Evolutionary conservation across 2,329 filamentous ascomycete genomes (phyloP).

Genomic region (Fusarium scirpi): DNA sequence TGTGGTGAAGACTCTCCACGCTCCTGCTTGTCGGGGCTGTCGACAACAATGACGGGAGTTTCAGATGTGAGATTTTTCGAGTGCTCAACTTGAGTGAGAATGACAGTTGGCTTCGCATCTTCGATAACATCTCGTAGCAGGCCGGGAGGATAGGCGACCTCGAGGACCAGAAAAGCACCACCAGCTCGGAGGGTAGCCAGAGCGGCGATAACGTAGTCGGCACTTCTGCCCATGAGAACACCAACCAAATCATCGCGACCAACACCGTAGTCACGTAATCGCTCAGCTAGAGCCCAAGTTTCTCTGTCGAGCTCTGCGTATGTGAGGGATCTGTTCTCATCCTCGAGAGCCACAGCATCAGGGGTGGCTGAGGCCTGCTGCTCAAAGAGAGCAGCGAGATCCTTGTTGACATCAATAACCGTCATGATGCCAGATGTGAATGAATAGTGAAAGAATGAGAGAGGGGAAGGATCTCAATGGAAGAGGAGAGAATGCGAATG

Average conservation of each 20-base stretch:
- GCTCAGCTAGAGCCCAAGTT: slow-evolving; percentile 72
- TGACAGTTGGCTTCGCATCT: slow-evolving; percentile 77
- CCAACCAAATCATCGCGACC: slow-evolving; percentile 80
- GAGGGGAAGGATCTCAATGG: slow-evolving; percentile 1
- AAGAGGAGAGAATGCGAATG: slow-evolving; percentile 1
- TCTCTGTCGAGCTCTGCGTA: slow-evolving; percentile 78
- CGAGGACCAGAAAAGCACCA: slow-evolving; percentile 83
- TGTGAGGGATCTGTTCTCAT: slow-evolving; percentile 74
- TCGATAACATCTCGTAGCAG: slow-evolving; percentile 81
- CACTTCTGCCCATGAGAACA: slow-evolving; percentile 79
- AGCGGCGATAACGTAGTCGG: slow-evolving; percentile 83
- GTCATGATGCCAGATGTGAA: slow-evolving; percentile 60
- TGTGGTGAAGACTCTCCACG: slow-evolving; percentile 46
- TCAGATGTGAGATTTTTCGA: slow-evolving; percentile 72
- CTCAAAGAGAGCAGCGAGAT: slow-evolving; percentile 78
- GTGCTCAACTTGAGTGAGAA: slow-evolving; percentile 76
- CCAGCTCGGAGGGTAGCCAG: slow-evolving; percentile 82
- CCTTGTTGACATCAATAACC: slow-evolving; percentile 76
- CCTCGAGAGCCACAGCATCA: slow-evolving; percentile 77
- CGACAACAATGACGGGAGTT: slow-evolving; percentile 73
- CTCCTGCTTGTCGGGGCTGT: slow-evolving; percentile 56
- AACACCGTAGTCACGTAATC: slow-evolving; percentile 75
- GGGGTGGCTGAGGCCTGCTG: slow-evolving; percentile 77
- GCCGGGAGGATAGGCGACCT: slow-evolving; percentile 81
- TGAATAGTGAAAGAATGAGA: slow-evolving; percentile 1